These are phyloP conservation scores for Solidago caesia DNA, from an alignment of 129 eudicot genomes.

Conservation along the genomic window DNA sequence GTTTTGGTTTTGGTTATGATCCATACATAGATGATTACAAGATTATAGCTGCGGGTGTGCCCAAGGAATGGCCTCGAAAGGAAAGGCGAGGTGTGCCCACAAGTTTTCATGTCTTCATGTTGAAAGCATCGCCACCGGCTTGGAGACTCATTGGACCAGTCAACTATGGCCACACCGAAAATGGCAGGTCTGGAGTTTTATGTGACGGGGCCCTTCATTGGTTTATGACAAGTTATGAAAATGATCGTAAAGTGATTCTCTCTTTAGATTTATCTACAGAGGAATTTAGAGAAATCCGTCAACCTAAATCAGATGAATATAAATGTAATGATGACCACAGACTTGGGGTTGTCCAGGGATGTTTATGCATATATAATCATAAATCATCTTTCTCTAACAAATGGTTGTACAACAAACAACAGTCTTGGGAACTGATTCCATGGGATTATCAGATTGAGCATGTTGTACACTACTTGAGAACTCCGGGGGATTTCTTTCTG, in stretches of 20 bases:
- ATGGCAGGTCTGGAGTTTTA: neutral
- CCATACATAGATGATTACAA: conserved; percentile 7
- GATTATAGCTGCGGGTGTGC: neutral
- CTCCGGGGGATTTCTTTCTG: neutral
- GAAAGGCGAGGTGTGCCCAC: no score
- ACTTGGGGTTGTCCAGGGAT: no score
- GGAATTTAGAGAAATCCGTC: neutral
- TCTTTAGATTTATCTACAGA: neutral
- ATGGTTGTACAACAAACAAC: neutral
- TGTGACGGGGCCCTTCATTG: neutral
- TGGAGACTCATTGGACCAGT: neutral
- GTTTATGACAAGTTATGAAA: neutral
- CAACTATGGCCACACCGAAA: neutral
- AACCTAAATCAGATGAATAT: neutral
- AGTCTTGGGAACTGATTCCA: neutral
- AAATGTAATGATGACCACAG: neutral
- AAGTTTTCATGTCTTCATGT: neutral
- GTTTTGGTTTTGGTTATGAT: neutral
- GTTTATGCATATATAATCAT: neutral
- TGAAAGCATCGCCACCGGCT: neutral
- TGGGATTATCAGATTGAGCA: neutral
- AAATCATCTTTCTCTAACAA: neutral
- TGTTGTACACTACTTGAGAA: neutral
- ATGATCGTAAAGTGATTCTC: neutral
- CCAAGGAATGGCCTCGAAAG: neutral